These are phyloP conservation scores for Entomortierella lignicola DNA, from an alignment of 192 early-diverging fungal species.

Conservation along the genomic window DNA sequence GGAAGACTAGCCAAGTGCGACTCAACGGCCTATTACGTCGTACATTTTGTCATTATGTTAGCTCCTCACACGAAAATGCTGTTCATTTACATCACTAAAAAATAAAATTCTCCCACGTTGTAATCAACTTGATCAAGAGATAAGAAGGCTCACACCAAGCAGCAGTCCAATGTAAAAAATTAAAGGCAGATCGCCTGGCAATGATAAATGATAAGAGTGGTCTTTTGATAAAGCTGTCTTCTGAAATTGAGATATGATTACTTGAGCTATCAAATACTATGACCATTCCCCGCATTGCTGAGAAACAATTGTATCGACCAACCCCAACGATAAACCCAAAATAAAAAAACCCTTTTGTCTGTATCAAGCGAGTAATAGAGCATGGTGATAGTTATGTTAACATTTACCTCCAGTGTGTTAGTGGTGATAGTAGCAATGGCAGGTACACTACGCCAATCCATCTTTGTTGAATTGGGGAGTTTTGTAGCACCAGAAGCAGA, in stretches of 20 bases:
- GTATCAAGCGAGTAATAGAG: too few relatives aligned
- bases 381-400: background rate
- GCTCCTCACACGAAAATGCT: too few relatives aligned
- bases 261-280: too few relatives aligned
- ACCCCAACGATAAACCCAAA: too few relatives aligned
- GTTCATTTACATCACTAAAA: too few relatives aligned
- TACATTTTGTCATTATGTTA: background rate
- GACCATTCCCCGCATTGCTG: too few relatives aligned
- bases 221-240: background rate
- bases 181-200: background rate
- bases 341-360: too few relatives aligned
- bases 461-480: constrained; percentile 35
- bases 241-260: too few relatives aligned
- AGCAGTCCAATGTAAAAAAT: constrained; percentile 2
- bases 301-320: too few relatives aligned
- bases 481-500: constrained; percentile 35
- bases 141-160: constrained; percentile 20
- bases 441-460: constrained; percentile 50
- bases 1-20: constrained; percentile 21
- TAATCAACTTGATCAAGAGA: constrained; percentile 4
- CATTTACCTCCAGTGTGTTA: constrained; percentile 35
- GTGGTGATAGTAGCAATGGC: constrained; percentile 47
- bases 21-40: constrained; percentile 24
- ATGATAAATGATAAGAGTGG: background rate
- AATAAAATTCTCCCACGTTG: background rate